Evolutionary conservation across 2,329 filamentous ascomycete species (phyloP).

Genomic region (Colletotrichum plurivorum): DNA sequence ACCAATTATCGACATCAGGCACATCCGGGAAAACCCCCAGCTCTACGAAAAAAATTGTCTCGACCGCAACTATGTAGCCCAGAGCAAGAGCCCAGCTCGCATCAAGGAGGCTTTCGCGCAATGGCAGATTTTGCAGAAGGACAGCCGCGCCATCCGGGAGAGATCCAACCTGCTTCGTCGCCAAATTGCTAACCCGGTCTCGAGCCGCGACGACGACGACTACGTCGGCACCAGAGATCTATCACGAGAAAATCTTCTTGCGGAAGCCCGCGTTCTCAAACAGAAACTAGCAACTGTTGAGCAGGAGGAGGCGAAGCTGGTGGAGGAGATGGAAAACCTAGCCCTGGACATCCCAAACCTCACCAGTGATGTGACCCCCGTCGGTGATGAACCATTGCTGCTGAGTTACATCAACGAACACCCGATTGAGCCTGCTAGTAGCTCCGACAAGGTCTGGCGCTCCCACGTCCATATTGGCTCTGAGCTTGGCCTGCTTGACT

Average conservation of each 20-base stretch:
- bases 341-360: conserved; percentile 89
- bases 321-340: conserved; percentile 78
- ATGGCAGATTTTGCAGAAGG: conserved; percentile 73
- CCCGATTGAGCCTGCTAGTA: conserved; percentile 55
- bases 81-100: conserved; percentile 67
- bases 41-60: conserved; percentile 87
- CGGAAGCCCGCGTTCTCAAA: conserved; percentile 77
- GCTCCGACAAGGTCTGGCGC: conserved; percentile 67
- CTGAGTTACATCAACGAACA: conserved; percentile 85
- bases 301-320: conserved; percentile 71
- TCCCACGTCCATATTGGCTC: conserved; percentile 91
- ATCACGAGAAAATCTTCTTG: conserved; percentile 68
- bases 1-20: conserved; percentile 84
- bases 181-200: conserved; percentile 67
- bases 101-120: conserved; percentile 70
- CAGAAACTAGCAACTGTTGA: conserved; percentile 72
- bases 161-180: conserved; percentile 75
- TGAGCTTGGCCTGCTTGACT: conserved; percentile 92
- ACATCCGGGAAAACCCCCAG: conserved; percentile 88
- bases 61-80: conserved; percentile 83
- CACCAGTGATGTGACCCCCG: conserved; percentile 82
- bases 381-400: conserved; percentile 74
- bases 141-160: conserved; percentile 74
- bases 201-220: conserved; percentile 58
- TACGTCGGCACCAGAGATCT: conserved; percentile 52